Conservation (phyloP, 2,329 filamentous ascomycete species). For the Epichloe elymi region DNA sequence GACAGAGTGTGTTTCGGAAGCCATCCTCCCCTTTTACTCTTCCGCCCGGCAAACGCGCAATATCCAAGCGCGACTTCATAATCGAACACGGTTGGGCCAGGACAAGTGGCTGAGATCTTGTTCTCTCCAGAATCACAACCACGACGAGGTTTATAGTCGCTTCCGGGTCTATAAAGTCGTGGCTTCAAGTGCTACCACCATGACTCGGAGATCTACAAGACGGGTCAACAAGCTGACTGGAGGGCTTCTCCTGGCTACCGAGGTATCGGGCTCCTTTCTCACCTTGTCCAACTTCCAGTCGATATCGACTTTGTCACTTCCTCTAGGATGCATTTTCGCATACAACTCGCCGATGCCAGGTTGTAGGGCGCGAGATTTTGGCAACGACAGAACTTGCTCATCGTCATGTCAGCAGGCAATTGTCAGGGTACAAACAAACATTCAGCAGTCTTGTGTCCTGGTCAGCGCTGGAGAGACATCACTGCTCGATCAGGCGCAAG, state of each 20-base stretch:
- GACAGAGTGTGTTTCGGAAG: not conserved
- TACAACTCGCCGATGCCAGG: slow-evolving; percentile 28
- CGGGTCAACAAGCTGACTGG: slow-evolving; percentile 6
- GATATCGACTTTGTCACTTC: slow-evolving; percentile 23
- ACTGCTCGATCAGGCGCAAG: slow-evolving; percentile 23
- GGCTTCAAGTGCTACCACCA: not conserved
- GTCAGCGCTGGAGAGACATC: slow-evolving; percentile 16
- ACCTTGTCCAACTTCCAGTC: slow-evolving; percentile 27
- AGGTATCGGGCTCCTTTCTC: slow-evolving; percentile 13
- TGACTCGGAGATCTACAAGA: not conserved
- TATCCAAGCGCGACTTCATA: not conserved
- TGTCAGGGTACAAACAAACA: slow-evolving; percentile 13
- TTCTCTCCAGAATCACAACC: not conserved
- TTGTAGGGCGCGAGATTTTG: slow-evolving; percentile 25
- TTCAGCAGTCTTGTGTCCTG: slow-evolving; percentile 15
- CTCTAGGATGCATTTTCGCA: slow-evolving; percentile 25
- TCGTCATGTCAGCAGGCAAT: slow-evolving; percentile 20
- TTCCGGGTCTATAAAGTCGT: not conserved
- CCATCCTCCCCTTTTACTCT: not conserved
- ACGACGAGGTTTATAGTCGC: not conserved
- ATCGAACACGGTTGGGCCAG: not conserved
- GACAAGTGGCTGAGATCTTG: not conserved
- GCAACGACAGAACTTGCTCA: slow-evolving; percentile 23
- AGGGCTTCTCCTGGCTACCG: slow-evolving; percentile 12
- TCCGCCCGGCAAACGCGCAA: not conserved